A percentile compares a stretch with the other conserved stretches of the same genome.
Evolutionary conservation across 257 asterid genomes (phyloP).

Genomic region (Nicotiana tomentosiformis): DNA sequence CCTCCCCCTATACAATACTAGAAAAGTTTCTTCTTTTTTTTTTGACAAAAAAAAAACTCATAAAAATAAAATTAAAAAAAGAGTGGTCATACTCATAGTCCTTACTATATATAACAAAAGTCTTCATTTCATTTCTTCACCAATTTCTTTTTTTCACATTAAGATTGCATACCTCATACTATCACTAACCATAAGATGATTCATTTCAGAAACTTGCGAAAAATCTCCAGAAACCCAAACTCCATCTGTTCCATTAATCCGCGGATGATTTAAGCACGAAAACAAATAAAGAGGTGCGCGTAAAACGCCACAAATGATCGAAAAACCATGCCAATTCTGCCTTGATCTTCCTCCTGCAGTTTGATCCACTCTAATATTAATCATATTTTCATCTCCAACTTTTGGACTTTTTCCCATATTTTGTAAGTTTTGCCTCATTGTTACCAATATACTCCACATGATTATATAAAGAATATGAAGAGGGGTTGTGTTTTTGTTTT

Average conservation of each 20-base stretch:
- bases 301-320: constrained; percentile 21
- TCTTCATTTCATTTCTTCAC: background rate
- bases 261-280: constrained; percentile 31
- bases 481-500: background rate
- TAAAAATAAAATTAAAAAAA: background rate
- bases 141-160: constrained; percentile 26
- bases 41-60: too few species aligned
- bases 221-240: constrained; percentile 44
- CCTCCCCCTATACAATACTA: too few species aligned
- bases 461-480: background rate
- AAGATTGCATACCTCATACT: constrained; percentile 44
- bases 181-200: constrained; percentile 48
- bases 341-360: constrained; percentile 4
- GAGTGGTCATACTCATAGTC: background rate
- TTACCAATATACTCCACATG: constrained; percentile 24
- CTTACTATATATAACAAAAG: background rate
- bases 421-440: constrained; percentile 17
- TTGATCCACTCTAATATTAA: background rate
- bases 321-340: constrained; percentile 17
- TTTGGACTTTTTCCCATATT: constrained; percentile 35
- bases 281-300: constrained; percentile 30
- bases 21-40: too few species aligned
- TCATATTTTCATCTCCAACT: constrained; percentile 35
- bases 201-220: constrained; percentile 38
- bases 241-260: constrained; percentile 30